phyloP scores from a whole-genome alignment of 2,329 filamentous ascomycete genomes.

The Hypomyces rosellus region DNA sequence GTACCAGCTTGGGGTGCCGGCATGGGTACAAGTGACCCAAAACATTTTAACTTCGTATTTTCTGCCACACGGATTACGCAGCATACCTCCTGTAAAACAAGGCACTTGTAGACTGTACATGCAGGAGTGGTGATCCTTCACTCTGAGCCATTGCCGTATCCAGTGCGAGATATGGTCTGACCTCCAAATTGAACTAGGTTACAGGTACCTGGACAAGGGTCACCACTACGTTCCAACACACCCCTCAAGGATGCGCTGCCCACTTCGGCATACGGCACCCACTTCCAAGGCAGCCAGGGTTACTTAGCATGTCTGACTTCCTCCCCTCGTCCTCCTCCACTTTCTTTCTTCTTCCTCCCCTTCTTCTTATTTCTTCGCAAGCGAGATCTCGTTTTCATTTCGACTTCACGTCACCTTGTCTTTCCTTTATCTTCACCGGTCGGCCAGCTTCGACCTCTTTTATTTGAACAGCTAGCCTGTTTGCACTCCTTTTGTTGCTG shows the following conservation, averaged over 20 bases:
- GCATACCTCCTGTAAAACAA: background rate
- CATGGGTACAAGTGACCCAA: too few species aligned
- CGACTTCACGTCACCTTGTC: constrained; percentile 13
- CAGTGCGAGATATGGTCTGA: too few species aligned
- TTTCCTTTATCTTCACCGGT: constrained; percentile 18
- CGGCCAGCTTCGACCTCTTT: constrained; percentile 15
- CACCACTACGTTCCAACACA: too few species aligned
- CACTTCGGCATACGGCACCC: constrained; percentile 5
- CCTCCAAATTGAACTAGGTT: too few species aligned
- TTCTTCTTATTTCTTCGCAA: constrained; percentile 7
- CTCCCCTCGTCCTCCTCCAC: constrained; percentile 6
- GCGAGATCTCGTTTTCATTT: constrained; percentile 16
- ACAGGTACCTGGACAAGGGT: background rate
- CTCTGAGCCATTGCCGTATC: background rate
- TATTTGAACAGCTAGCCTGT: constrained; percentile 23
- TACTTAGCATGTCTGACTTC: constrained; percentile 5
- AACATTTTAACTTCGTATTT: too few species aligned
- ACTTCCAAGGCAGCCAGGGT: background rate
- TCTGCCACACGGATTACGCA: background rate
- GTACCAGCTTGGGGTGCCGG: too few species aligned
- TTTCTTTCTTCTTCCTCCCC: constrained; percentile 16
- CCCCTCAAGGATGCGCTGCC: background rate
- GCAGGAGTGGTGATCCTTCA: background rate
- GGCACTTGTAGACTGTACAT: background rate
- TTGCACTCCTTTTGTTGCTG: constrained; percentile 32